Evolutionary conservation across 164 flowering plant species (phyloP).

Genomic region (Malania oleifera): DNA sequence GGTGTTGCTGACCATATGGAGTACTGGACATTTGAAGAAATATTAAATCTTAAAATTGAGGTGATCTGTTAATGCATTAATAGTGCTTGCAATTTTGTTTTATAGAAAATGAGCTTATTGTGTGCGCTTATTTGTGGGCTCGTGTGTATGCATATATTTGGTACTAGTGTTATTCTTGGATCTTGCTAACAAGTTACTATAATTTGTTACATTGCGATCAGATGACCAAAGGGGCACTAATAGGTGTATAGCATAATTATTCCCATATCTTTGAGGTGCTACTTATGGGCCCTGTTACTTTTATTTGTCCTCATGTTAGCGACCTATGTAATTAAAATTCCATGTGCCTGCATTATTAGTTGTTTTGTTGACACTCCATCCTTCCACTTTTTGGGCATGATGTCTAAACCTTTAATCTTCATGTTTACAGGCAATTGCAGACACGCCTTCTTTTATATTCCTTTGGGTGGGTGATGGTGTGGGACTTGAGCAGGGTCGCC

Average conservation of each 20-base stretch:
- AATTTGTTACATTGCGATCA: too few relatives aligned
- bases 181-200: too few relatives aligned
- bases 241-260: too few relatives aligned
- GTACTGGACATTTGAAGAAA: constrained; percentile 96
- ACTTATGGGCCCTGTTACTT: too few relatives aligned
- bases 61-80: constrained; percentile 25
- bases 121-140: constrained; percentile 4
- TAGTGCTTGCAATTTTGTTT: too few relatives aligned
- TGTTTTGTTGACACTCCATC: neutral
- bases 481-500: constrained; percentile 98
- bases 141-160: too few relatives aligned
- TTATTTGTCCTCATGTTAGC: too few relatives aligned
- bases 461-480: constrained; percentile 99
- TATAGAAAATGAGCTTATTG: too few relatives aligned
- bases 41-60: constrained; percentile 91
- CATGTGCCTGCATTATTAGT: neutral
- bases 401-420: constrained; percentile 1
- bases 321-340: too few relatives aligned
- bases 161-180: neutral
- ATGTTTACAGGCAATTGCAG: constrained; percentile 81
- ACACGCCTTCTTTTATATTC: constrained; percentile 94
- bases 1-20: constrained; percentile 95
- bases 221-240: too few relatives aligned
- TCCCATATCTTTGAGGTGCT: too few relatives aligned
- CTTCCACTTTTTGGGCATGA: neutral